phyloP scores from a whole-genome alignment of 2,329 filamentous ascomycete genomes.

The Domatiomyces catenatus region DNA sequence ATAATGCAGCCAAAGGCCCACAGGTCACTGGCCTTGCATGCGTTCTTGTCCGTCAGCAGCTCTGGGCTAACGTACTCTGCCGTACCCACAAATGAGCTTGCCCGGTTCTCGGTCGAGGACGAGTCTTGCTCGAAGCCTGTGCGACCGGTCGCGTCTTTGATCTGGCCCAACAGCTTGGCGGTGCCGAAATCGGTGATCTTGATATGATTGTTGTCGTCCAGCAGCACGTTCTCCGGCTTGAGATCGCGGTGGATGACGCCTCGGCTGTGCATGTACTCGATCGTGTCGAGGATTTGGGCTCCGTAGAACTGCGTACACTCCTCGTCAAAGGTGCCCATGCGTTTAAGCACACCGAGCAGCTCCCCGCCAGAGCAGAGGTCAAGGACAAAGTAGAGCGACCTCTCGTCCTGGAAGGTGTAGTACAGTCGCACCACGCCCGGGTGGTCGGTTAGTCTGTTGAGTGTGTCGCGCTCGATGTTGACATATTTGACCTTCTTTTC shows the following conservation, averaged over 20 bases:
- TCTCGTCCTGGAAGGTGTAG: constrained; percentile 96
- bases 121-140: constrained; percentile 29
- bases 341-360: constrained; percentile 80
- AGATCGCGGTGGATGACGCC: constrained; percentile 93
- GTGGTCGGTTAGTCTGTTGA: constrained; percentile 90
- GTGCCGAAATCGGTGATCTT: constrained; percentile 99
- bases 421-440: constrained; percentile 92
- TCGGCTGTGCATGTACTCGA: constrained; percentile 94
- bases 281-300: constrained; percentile 87
- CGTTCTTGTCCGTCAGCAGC: constrained; percentile 88
- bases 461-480: constrained; percentile 96
- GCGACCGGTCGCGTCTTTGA: constrained; percentile 29
- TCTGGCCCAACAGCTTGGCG: constrained; percentile 66
- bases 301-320: constrained; percentile 91
- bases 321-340: constrained; percentile 83
- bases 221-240: constrained; percentile 90
- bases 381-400: constrained; percentile 89
- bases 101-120: constrained; percentile 40
- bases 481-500: constrained; percentile 99
- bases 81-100: constrained; percentile 91
- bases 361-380: constrained; percentile 88
- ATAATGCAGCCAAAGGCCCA: constrained; percentile 99
- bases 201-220: constrained; percentile 92
- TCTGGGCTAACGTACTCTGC: constrained; percentile 97
- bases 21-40: constrained; percentile 91